Evolutionary conservation across 805 yeast genomes (phyloP).

Genomic region (Saturnispora serradocipensis): DNA sequence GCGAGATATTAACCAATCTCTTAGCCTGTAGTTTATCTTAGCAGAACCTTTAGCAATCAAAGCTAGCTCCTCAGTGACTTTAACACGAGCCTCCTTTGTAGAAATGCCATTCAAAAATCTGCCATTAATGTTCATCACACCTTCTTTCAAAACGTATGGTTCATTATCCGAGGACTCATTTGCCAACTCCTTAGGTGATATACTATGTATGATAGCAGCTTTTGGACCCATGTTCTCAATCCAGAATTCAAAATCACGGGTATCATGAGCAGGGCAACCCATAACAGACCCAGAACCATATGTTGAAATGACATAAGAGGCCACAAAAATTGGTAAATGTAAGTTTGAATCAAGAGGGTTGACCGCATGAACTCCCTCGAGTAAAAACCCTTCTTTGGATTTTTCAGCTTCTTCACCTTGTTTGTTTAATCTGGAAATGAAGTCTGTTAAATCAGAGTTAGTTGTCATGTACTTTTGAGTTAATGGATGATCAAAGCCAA

Average conservation of each 20-base stretch:
- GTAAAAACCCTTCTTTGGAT: slow-evolving; percentile 51
- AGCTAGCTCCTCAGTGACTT: slow-evolving; percentile 36
- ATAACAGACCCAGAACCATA: slow-evolving; percentile 94
- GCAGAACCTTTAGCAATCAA: slow-evolving; percentile 32
- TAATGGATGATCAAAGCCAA: slow-evolving; percentile 64
- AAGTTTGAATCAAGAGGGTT: slow-evolving; percentile 49
- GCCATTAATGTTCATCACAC: slow-evolving; percentile 39
- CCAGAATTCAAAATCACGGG: slow-evolving; percentile 82
- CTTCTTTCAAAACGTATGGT: slow-evolving; percentile 34
- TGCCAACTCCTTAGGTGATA: slow-evolving; percentile 30
- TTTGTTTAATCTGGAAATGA: slow-evolving; percentile 33
- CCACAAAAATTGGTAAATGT: slow-evolving; percentile 68
- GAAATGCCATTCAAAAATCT: slow-evolving; percentile 44
- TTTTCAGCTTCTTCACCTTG: slow-evolving; percentile 30
- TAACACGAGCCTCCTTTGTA: slow-evolving; percentile 40
- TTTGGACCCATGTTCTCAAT: slow-evolving; percentile 40
- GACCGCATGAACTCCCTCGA: slow-evolving; percentile 35
- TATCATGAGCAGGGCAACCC: slow-evolving; percentile 97
- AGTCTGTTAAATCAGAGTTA: slow-evolving; percentile 35
- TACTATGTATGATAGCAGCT: slow-evolving; percentile 32
- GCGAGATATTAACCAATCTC: slow-evolving; percentile 93
- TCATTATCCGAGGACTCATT: slow-evolving; percentile 11
- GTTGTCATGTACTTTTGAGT: slow-evolving; percentile 31
- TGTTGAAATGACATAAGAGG: slow-evolving; percentile 77
- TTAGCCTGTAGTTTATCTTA: slow-evolving; percentile 50